Base-by-base conservation (phyloP, 2,329 filamentous ascomycete genomes). In the Calonectria pseudoturangicola region DNA sequence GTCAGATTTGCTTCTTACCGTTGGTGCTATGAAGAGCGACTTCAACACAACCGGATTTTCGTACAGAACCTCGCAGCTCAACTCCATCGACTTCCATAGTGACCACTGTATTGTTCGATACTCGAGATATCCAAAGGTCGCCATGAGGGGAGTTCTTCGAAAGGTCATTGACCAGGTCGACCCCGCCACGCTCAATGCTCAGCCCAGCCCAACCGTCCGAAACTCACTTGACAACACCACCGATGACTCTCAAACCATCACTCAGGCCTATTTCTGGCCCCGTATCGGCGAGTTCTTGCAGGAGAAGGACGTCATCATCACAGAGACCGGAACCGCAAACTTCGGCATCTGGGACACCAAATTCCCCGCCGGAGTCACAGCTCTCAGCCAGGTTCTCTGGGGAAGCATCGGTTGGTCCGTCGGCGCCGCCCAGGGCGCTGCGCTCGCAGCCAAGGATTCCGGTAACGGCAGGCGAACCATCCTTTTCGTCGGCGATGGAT, bases 401-500 rank as follows among this genome's bases (percentile, higher is more conserved):
- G 82, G 94, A 85, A 90, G 88, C 76, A 91, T 92, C 71, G 90
- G 90, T 27, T 92, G 89, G 89, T 89, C 89, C 5, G 88, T 91
- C 21, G 89, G 89, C 71, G 89, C 90, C 25, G 87, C 86, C 41
- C 89, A 91, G 78, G 89, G 89, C 41, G 95, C 94, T 21, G 94
- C 93, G 1, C 87, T 97, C 13, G 95, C 94, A 0, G 91, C 92
- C 0, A 92, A 92, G 78, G 95, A 97, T 80, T 84, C 85, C 45
- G 87, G 86, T 5, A 83, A 84, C 41, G 87, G 90, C 64, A 86
- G 91, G 30, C 88, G 95, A 72, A 95, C 93, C 0, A 92, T 98
- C 56, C 87, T 98, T 45, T 96, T 97, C 80, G 94, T 95, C n/a
- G 95, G 95, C 28, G 95, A 98, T 79, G 95, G 95, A 33, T 95